Base-by-base conservation (phyloP, 176 grass and related monocot genomes). In the Phragmites australis region DNA sequence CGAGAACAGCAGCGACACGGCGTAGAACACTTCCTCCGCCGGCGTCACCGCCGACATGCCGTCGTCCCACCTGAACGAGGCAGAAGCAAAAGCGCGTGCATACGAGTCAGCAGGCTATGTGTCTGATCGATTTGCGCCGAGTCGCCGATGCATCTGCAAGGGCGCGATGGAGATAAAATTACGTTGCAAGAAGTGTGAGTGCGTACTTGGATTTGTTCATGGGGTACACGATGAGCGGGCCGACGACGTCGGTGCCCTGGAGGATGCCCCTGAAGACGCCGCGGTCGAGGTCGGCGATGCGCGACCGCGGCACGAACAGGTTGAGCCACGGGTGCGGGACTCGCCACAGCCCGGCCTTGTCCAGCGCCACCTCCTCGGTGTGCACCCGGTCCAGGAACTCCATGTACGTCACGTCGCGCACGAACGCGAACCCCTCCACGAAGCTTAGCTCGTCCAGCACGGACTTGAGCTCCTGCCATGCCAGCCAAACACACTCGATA, bases 321-420 rank as follows among this genome's bases (percentile, higher is more conserved):
- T 87, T 89, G 39, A 97, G 62, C 93, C 93, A 97, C 0, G 93
- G 93, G 76, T 97, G 93, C 31, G 93, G 93, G 37, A 97, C 81
- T 1, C 31, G 88, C 93, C 93, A 97, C 6, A 72, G 27, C 0
- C 93, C 88, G 42, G 21, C 6, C 84, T 87, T 83, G 0, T 85
- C 73, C 7, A 91, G 90, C 27, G 54, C 22, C 29, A 74, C 18
- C 87, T 93, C 93, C 73, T 77, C 83, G 1, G 5, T 17, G 42
- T 80, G 55, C 62, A 97, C 90, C 45, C 93, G 80, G 41, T 97
- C 77, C 3, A 97, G 90, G 84, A 97, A 97, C 42, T 82, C 72
- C 40, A 59, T 14, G 69, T 93, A 93, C 0, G 76, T 53, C 7
- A 84, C 86, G 70, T 97, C 89, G 2, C 68, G 88, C 48, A 64